Conservation (phyloP, 164 flowering plant genomes). For the Malania oleifera region DNA sequence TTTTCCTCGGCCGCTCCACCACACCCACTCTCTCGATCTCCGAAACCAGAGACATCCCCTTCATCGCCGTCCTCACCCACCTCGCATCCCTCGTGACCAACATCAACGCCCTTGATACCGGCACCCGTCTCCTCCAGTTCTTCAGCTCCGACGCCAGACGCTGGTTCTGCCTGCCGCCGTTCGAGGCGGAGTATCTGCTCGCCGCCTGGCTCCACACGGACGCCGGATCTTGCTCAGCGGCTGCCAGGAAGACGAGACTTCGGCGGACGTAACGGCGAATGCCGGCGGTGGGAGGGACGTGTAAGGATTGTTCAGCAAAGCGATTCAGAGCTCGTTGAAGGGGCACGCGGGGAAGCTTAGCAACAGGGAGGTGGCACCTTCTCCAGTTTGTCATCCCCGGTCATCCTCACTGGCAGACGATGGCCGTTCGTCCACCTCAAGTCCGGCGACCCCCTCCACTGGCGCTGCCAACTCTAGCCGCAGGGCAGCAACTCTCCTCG, state of each 20-base stretch:
- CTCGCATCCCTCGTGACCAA: slow-evolving; percentile 43
- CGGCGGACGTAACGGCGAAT: slow-evolving; percentile 55
- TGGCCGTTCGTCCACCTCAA: too few species aligned
- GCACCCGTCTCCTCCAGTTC: slow-evolving; percentile 35
- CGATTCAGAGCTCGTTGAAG: slow-evolving; percentile 48
- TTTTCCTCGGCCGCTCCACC: too few species aligned
- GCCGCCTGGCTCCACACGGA: slow-evolving; percentile 28
- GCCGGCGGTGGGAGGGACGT: slow-evolving; percentile 32
- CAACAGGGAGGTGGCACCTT: slow-evolving; percentile 47
- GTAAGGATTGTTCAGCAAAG: slow-evolving; percentile 71
- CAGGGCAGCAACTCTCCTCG: too few species aligned
- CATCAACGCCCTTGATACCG: slow-evolving; percentile 37
- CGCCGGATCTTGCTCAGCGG: slow-evolving; percentile 64
- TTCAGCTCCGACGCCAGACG: slow-evolving; percentile 52
- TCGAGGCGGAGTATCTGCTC: background rate
- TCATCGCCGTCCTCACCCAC: slow-evolving; percentile 33
- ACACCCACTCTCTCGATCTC: background rate
- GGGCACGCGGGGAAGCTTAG: slow-evolving; percentile 26
- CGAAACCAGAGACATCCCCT: slow-evolving; percentile 36
- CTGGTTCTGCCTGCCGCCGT: slow-evolving; percentile 21
- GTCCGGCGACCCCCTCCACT: too few species aligned
- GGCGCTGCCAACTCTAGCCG: too few species aligned
- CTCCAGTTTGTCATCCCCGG: too few species aligned
- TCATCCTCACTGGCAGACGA: too few species aligned
- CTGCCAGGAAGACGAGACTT: slow-evolving; percentile 67